phyloP scores from a whole-genome alignment of 139 green algal species.

The Chlorella ohadii region DNA sequence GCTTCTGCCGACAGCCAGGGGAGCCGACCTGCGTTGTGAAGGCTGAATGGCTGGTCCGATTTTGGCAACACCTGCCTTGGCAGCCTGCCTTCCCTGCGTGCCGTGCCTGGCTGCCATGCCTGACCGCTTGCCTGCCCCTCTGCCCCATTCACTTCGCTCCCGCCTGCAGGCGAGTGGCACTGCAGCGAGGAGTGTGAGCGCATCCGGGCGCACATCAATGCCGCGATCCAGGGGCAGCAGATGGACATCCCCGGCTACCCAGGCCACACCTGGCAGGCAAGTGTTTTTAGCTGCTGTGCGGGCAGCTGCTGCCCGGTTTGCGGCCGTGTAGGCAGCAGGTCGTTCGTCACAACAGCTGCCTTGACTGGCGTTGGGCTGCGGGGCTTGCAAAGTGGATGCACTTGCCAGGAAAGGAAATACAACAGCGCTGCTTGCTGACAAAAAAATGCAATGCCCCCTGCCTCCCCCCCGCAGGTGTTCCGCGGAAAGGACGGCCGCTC shows the following conservation, averaged over 20 bases:
- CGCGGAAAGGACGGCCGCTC: conserved; percentile 51
- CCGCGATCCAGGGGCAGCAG: conserved; percentile 52
- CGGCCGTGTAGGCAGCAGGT: too few species aligned
- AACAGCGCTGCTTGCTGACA: not conserved
- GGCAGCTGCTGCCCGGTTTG: too few species aligned
- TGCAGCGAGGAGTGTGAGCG: conserved; percentile 76
- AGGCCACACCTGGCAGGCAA: conserved; percentile 58
- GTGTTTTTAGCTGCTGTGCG: too few species aligned
- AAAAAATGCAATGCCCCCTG: too few species aligned
- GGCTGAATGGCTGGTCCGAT: too few species aligned
- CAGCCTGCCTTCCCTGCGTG: too few species aligned
- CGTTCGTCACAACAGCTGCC: not conserved
- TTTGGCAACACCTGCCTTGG: too few species aligned
- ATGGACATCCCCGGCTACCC: conserved; percentile 30
- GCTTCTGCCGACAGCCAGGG: too few species aligned
- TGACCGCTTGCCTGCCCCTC: not conserved
- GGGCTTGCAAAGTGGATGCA: too few species aligned
- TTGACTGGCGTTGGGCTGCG: too few species aligned
- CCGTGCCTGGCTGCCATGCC: not conserved
- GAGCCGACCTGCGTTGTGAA: too few species aligned
- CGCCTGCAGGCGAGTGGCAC: conserved; percentile 86
- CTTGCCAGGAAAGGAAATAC: too few species aligned
- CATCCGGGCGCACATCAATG: conserved; percentile 59
- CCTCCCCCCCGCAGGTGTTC: conserved; percentile 31
- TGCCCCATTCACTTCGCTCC: not conserved